Conservation (phyloP, 2,329 filamentous ascomycete genomes). For the Penicillium oxalicum region DNA sequence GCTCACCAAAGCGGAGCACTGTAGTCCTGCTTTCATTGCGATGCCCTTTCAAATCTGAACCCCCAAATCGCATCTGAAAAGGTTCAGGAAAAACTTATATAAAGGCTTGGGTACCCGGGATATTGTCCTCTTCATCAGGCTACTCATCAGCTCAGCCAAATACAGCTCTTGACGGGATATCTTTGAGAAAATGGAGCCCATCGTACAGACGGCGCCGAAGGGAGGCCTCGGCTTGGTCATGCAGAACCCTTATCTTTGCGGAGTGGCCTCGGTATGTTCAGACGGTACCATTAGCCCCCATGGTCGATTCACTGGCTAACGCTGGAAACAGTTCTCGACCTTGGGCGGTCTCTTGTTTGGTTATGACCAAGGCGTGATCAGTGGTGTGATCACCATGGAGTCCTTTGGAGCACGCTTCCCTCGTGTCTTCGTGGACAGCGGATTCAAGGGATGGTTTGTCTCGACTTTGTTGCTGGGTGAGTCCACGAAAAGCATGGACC, state of each 20-base stretch:
- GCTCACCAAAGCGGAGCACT: constrained; percentile 14
- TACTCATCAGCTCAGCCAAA: neutral
- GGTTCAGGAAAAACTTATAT: neutral
- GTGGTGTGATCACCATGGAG: constrained; percentile 45
- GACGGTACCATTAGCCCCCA: neutral
- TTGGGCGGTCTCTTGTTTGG: constrained; percentile 44
- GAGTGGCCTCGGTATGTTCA: constrained; percentile 38
- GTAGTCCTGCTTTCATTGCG: constrained; percentile 9
- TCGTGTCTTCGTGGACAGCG: constrained; percentile 39
- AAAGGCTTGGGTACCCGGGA: neutral
- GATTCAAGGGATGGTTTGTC: constrained; percentile 51
- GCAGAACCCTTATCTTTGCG: constrained; percentile 43
- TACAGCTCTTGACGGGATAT: neutral
- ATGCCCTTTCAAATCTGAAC: neutral
- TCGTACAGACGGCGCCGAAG: constrained; percentile 9
- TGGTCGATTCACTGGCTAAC: neutral
- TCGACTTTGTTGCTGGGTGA: constrained; percentile 44
- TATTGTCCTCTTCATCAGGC: neutral
- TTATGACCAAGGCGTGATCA: constrained; percentile 48
- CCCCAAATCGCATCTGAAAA: neutral
- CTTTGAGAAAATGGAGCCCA: constrained; percentile 15
- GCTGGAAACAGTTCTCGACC: constrained; percentile 31
- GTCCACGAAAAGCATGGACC: neutral
- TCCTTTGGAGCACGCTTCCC: constrained; percentile 40
- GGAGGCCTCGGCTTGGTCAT: constrained; percentile 25